Base-by-base conservation (phyloP, 202 grass and related monocot species). In the Zoysia matrella region DNA sequence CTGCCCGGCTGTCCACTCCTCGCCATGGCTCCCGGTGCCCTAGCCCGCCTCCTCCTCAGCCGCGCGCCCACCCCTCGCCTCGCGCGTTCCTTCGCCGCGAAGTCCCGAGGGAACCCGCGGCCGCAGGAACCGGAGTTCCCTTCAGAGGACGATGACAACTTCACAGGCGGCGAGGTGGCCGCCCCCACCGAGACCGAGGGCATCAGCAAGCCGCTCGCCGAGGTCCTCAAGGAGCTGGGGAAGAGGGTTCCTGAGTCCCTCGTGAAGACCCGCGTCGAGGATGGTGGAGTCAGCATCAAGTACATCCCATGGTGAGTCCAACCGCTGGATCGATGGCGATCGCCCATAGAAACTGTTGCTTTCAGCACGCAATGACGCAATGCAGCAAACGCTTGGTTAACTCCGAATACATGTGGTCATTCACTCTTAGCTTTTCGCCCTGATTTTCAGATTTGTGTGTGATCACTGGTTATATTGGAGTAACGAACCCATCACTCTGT, bases 171-270 rank as follows among this genome's bases (percentile, higher is more conserved):
- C 44, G 82, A 61, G 84, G 87, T 83, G 64, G 76, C 22, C 48
- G 67, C 86, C 43, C 90, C 90, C 39, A 36, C 30, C 30, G 30
- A 36, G 30, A 88, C 89, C 7, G 85, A 93, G 83, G 93, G 89
- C 65, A 99, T 99, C 83, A 81, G 77, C 80, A 91, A 87, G 71
- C 91, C 93, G 42, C 89, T 99, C 15, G 76, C 96, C 13, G 87
- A 95, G 13, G 83, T 96, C 63, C 90, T 99, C 39, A 90, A 80
- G 79, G 89, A 94, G 65, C 91, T 99, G 63, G 76, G 83, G 60
- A 99, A 91, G 90, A 85, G 82, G 85, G 87, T 99, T 3, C 96
- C 96, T 3, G 93, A 99, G 22, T 77, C 96, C 42, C 86, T 96
- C 78, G 46, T 99, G 13, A 91, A 88, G 80, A 90, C 93, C 0